phyloP scores from a whole-genome alignment of 2,329 filamentous ascomycete species.

The Drechslerella dactyloides region DNA sequence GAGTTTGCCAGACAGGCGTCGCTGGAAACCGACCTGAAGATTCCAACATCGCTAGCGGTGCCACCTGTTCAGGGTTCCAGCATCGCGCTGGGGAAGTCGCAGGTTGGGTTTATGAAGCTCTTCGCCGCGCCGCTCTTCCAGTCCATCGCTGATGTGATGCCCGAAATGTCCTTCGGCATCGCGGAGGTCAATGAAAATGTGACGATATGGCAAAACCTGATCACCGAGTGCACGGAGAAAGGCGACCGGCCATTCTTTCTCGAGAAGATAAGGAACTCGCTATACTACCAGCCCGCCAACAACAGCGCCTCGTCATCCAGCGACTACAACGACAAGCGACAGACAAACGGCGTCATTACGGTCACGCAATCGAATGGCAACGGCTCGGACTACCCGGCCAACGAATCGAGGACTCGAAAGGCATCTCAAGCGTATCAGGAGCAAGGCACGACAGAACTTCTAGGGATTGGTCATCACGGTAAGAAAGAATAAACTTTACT shows the following conservation, averaged over 20 bases:
- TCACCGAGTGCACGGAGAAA: constrained; percentile 61
- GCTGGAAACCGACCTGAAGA: constrained; percentile 87
- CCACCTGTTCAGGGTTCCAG: constrained; percentile 78
- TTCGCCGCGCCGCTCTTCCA: constrained; percentile 93
- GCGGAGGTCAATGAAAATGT: constrained; percentile 81
- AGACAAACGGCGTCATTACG: constrained; percentile 32
- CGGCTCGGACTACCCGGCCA: constrained; percentile 36
- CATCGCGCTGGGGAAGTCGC: constrained; percentile 80
- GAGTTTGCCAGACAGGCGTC: constrained; percentile 91
- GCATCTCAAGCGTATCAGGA: constrained; percentile 46
- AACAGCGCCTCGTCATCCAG: constrained; percentile 32
- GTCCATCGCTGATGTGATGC: constrained; percentile 83
- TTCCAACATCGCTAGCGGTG: constrained; percentile 85
- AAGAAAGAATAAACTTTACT: constrained; percentile 32
- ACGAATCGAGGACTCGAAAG: constrained; percentile 40
- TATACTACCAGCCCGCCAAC: constrained; percentile 31
- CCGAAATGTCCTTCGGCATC: constrained; percentile 81
- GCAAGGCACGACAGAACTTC: constrained; percentile 47
- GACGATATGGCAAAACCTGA: constrained; percentile 71
- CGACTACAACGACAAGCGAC: constrained; percentile 32
- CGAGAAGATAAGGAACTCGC: constrained; percentile 38
- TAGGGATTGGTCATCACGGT: constrained; percentile 50
- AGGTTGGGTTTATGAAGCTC: constrained; percentile 95
- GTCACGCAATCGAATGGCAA: constrained; percentile 27
- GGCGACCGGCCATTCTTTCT: constrained; percentile 46